Base-by-base conservation (phyloP, 2,329 filamentous ascomycete genomes). In the Colletotrichum paranaense region DNA sequence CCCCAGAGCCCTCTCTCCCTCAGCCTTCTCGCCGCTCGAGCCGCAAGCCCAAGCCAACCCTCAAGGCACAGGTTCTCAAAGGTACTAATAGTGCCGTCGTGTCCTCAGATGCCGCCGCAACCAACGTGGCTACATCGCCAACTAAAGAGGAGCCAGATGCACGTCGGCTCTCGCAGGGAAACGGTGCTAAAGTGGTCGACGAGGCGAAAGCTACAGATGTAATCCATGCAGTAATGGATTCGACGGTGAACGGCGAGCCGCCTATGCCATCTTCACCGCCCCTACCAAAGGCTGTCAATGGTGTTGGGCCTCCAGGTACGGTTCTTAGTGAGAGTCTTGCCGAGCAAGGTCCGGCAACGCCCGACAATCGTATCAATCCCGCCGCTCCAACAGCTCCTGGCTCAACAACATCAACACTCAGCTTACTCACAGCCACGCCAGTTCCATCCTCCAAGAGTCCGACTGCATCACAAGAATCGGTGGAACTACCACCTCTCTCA, bases 331-430 rank as follows among this genome's bases (percentile, higher is more conserved):
- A 16, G 4, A 30, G 11, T 11, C 11, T 5, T 30, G 46, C 24
- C 24, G 60, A 72, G 4, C 12, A 72, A 1, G 32, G 42, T 35
- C 53, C 65, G 24, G 35, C 62, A n/a, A 69, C 67, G 14, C 73
- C 59, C 6, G 22, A 5, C 16, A 52, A 22, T 3, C 62, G 16
- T 9, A 32, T 9, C 4, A 60, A 64, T 2, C 52, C 62, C 4
- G 38, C 62, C 12, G 49, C 52, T 7, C 22, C 42, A 14, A 46
- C 42, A 1, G 52, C 67, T 11, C 68, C 74, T 4, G 72, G 64
- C 58, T 78, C 82, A 2, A 81, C 80, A 2, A 82, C 80, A 2
- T 87, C 86, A 2, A 82, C 81, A 5, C 77, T 87, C 12, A 87
- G 84, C 67, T 76, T 80, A 26, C 73, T 86, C 16, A 82, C 83